These are phyloP conservation scores for Hypholoma sublateritium DNA, from an alignment of 768 basidiomycete genomes.

Conservation along the genomic window DNA sequence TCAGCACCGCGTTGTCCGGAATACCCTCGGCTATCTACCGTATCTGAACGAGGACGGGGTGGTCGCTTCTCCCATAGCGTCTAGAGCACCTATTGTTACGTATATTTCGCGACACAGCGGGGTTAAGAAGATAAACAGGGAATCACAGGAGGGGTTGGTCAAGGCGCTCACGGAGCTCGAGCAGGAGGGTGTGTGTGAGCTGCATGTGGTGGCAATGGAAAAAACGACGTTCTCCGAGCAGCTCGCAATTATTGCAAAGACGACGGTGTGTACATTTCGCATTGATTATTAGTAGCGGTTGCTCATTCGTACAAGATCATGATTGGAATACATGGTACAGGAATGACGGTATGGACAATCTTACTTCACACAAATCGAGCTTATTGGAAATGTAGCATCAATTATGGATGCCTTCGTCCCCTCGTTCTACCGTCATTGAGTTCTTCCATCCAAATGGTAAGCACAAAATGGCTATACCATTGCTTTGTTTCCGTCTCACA, in stretches of 20 bases:
- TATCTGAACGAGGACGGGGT: constrained; percentile 10
- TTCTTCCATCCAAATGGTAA: constrained; percentile 60
- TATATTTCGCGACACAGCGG: constrained; percentile 62
- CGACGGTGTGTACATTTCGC: constrained; percentile 44
- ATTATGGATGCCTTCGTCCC: constrained; percentile 67
- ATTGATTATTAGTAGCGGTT: background rate
- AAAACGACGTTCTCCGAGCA: constrained; percentile 60
- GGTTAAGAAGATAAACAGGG: constrained; percentile 35
- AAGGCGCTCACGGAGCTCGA: constrained; percentile 46
- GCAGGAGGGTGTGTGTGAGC: constrained; percentile 49
- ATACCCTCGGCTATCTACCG: constrained; percentile 28
- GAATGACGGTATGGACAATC: constrained; percentile 45
- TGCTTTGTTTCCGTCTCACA: no score
- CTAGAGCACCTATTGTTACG: constrained; percentile 28
- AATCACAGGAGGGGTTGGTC: constrained; percentile 52
- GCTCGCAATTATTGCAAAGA: constrained; percentile 54
- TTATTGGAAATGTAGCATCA: constrained; percentile 40
- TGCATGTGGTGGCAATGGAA: constrained; percentile 40
- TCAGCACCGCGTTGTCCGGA: constrained; percentile 24
- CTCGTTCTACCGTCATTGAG: constrained; percentile 66
- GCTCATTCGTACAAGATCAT: constrained; percentile 22
- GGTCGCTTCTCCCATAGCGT: constrained; percentile 9
- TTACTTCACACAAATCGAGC: no score
- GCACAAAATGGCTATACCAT: background rate
- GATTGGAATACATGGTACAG: constrained; percentile 69